These are phyloP conservation scores for Kregervanrija pseudodelftensis DNA, from an alignment of 805 yeast genomes.

Conservation along the genomic window DNA sequence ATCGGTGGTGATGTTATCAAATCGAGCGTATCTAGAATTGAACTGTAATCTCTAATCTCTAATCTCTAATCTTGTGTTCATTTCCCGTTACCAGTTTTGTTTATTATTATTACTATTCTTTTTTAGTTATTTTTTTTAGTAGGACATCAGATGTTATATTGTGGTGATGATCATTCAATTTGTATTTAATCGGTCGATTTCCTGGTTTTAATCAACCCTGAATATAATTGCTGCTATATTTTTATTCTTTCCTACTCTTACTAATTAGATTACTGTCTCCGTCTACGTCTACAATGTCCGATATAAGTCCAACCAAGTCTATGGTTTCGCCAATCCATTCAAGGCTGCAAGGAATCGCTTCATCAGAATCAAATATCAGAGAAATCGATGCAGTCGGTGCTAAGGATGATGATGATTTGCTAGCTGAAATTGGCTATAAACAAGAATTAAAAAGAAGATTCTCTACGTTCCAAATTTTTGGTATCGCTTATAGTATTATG, in stretches of 20 bases:
- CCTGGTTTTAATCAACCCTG: not conserved
- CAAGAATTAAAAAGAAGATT: constrained; percentile 58
- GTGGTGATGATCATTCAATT: not conserved
- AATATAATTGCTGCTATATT: too few relatives aligned
- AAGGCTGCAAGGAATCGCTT: constrained; percentile 11
- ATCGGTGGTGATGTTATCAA: too few relatives aligned
- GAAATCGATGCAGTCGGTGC: constrained; percentile 25
- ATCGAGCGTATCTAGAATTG: too few relatives aligned
- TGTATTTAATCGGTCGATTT: not conserved
- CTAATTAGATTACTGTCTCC: not conserved
- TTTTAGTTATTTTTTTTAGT: not conserved
- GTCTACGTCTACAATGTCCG: not conserved
- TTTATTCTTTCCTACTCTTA: too few relatives aligned
- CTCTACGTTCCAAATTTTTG: constrained; percentile 48
- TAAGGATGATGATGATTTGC: constrained; percentile 26
- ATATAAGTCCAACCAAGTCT: not conserved
- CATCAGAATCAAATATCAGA: constrained; percentile 18
- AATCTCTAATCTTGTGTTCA: too few relatives aligned
- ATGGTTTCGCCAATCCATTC: constrained; percentile 12
- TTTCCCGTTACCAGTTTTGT: too few relatives aligned
- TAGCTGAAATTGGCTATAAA: constrained; percentile 54
- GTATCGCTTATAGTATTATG: constrained; percentile 57
- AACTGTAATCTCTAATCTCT: too few relatives aligned
- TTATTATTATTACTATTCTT: not conserved
- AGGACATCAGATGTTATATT: not conserved